These are phyloP conservation scores for Boletus semigastroideus DNA, from an alignment of 1,284 basidiomycete genomes.

Conservation along the genomic window DNA sequence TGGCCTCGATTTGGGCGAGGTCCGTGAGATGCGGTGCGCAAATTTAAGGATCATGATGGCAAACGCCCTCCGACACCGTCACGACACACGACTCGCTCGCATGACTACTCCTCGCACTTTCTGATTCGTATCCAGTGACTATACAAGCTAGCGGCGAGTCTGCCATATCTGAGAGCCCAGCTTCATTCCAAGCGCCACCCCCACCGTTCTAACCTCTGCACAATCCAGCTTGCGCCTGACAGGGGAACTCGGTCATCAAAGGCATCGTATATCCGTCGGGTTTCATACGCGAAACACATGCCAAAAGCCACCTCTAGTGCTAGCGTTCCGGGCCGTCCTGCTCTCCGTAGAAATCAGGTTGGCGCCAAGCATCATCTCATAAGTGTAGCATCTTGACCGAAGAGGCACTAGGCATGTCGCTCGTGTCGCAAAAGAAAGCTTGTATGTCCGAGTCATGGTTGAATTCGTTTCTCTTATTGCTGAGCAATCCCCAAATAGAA, in stretches of 20 bases:
- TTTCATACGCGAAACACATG: constrained; percentile 42
- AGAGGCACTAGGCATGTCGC: constrained; percentile 62
- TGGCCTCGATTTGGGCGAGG: constrained; percentile 20
- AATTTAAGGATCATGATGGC: constrained; percentile 26
- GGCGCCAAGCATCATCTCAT: constrained; percentile 14
- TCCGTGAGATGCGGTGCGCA: constrained; percentile 26
- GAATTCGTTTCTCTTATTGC: neutral
- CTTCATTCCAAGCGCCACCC: neutral
- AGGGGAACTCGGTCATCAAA: neutral
- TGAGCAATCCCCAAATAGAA: constrained; percentile 48
- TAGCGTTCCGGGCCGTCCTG: constrained; percentile 46
- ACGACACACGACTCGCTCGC: constrained; percentile 6
- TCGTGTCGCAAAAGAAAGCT: constrained; percentile 80
- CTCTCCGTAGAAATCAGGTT: constrained; percentile 78
- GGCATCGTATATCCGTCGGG: neutral
- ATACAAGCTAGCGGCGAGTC: neutral
- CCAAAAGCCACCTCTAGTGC: constrained; percentile 52
- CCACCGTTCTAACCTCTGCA: neutral
- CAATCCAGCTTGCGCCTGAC: neutral
- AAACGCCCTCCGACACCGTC: neutral
- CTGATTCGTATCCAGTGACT: constrained; percentile 2
- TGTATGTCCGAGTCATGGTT: constrained; percentile 41
- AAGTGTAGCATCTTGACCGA: constrained; percentile 1
- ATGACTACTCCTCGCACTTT: neutral
- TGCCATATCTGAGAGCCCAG: neutral